Conservation (phyloP, 2,329 filamentous ascomycete genomes). For the Fusarium tricinctum region DNA sequence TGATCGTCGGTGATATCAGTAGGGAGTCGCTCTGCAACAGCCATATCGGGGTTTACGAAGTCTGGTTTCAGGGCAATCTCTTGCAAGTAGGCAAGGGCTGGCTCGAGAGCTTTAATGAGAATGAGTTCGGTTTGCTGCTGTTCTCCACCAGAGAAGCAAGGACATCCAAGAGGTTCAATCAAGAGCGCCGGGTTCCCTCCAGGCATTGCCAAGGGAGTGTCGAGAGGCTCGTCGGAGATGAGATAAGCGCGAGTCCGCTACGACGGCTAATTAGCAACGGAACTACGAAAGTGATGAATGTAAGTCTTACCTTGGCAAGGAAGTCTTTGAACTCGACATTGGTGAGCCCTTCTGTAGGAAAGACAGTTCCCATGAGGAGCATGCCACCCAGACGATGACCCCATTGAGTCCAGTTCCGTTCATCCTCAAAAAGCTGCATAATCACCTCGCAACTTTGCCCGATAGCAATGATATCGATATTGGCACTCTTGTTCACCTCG, state of each 20-base stretch:
- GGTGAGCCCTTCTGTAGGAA: slow-evolving; percentile 56
- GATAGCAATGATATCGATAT: slow-evolving; percentile 78
- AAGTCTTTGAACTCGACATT: slow-evolving; percentile 64
- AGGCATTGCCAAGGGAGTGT: slow-evolving; percentile 67
- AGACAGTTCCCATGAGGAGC: slow-evolving; percentile 64
- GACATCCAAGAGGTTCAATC: slow-evolving; percentile 69
- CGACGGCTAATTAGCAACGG: slow-evolving; percentile 20
- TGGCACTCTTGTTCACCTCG: slow-evolving; percentile 60
- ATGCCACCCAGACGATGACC: slow-evolving; percentile 62
- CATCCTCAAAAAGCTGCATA: slow-evolving; percentile 69
- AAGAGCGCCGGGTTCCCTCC: slow-evolving; percentile 61
- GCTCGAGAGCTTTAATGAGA: slow-evolving; percentile 67
- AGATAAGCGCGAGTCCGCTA: slow-evolving; percentile 74
- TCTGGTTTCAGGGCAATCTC: slow-evolving; percentile 61
- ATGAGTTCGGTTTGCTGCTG: slow-evolving; percentile 70
- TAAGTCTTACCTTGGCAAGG: slow-evolving; percentile 62
- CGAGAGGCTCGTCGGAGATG: slow-evolving; percentile 64
- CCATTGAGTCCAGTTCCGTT: slow-evolving; percentile 65
- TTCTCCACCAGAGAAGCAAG: slow-evolving; percentile 78
- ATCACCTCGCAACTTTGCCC: slow-evolving; percentile 74
- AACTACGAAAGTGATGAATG: not conserved
- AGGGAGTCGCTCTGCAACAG: slow-evolving; percentile 46
- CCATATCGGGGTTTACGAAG: slow-evolving; percentile 59
- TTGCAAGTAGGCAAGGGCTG: slow-evolving; percentile 73
- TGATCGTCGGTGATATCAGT: slow-evolving; percentile 47